phyloP scores from a whole-genome alignment of 2,329 filamentous ascomycete genomes.

The Thelonectria discophora region DNA sequence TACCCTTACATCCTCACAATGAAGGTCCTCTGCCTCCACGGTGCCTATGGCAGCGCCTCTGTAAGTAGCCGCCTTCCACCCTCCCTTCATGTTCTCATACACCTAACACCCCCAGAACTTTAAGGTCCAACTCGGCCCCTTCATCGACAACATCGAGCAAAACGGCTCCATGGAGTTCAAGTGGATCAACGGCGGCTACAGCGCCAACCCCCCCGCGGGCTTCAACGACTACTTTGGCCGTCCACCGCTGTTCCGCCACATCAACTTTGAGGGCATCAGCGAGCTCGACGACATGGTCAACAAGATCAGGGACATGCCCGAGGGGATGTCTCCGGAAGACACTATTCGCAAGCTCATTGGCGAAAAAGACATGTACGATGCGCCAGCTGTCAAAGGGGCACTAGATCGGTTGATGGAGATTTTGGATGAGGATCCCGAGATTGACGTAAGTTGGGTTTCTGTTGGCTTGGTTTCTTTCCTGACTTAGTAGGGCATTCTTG shows the following conservation, averaged over 20 bases:
- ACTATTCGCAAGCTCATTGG: constrained; percentile 62
- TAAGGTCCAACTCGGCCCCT: constrained; percentile 59
- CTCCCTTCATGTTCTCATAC: too few species aligned
- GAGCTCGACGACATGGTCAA: constrained; percentile 57
- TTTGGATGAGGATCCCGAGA: constrained; percentile 53
- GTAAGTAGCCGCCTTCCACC: too few species aligned
- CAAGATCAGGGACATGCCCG: constrained; percentile 63
- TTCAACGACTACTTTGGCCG: constrained; percentile 67
- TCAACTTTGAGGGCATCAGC: constrained; percentile 55
- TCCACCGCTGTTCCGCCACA: constrained; percentile 65
- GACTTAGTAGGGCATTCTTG: constrained; percentile 57
- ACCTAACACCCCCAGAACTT: constrained; percentile 67
- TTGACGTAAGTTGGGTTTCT: constrained; percentile 35
- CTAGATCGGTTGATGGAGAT: constrained; percentile 50
- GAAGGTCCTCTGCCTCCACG: constrained; percentile 66
- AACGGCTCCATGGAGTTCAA: constrained; percentile 48
- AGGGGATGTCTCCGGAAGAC: constrained; percentile 62
- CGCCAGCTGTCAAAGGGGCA: constrained; percentile 25
- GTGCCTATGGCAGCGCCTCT: constrained; percentile 65
- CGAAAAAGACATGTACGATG: constrained; percentile 36
- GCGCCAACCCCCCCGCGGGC: constrained; percentile 59
- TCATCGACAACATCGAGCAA: constrained; percentile 35
- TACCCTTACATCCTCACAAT: constrained; percentile 47
- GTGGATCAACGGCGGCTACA: constrained; percentile 61
- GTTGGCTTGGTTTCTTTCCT: background rate